These are phyloP conservation scores for Zymoseptoria tritici DNA, from an alignment of 2,329 filamentous ascomycete species.

Conservation along the genomic window DNA sequence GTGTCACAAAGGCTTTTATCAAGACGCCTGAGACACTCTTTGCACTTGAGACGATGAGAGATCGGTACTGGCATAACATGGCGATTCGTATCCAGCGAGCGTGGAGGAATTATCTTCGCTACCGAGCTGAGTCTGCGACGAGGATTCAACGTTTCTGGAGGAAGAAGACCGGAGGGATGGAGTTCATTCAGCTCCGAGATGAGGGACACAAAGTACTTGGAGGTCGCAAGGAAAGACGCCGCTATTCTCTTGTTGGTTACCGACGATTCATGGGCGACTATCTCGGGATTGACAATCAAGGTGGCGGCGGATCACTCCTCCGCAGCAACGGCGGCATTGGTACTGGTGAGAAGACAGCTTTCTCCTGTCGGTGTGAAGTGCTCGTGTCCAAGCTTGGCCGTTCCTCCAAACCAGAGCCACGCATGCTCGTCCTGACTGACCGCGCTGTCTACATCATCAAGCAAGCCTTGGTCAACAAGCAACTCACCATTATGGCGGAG, in stretches of 20 bases:
- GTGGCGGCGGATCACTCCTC: conserved; percentile 73
- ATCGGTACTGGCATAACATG: conserved; percentile 99
- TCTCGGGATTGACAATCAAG: conserved; percentile 73
- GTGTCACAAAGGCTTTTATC: conserved; percentile 94
- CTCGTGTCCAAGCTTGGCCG: conserved; percentile 92
- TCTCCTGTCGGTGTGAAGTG: conserved; percentile 85
- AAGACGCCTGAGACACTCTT: conserved; percentile 97
- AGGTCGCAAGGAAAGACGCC: conserved; percentile 80
- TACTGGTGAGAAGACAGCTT: conserved; percentile 66
- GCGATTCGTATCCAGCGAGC: conserved; percentile 93
- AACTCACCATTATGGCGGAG: conserved; percentile 74
- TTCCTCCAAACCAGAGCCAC: conserved; percentile 85
- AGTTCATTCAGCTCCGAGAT: conserved; percentile 81
- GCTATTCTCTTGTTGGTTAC: conserved; percentile 86
- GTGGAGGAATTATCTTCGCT: conserved; percentile 92
- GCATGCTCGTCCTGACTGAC: conserved; percentile 71
- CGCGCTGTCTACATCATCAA: conserved; percentile 84
- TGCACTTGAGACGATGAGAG: conserved; percentile 93
- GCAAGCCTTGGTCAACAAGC: conserved; percentile 73
- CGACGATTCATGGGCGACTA: conserved; percentile 93
- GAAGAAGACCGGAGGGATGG: conserved; percentile 81
- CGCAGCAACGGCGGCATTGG: conserved; percentile 63
- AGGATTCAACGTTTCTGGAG: conserved; percentile 94
- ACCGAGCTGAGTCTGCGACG: conserved; percentile 84
- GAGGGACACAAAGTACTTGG: conserved; percentile 75